These are phyloP conservation scores for Combretum micranthum DNA, from an alignment of 345 rosid species.

Conservation along the genomic window DNA sequence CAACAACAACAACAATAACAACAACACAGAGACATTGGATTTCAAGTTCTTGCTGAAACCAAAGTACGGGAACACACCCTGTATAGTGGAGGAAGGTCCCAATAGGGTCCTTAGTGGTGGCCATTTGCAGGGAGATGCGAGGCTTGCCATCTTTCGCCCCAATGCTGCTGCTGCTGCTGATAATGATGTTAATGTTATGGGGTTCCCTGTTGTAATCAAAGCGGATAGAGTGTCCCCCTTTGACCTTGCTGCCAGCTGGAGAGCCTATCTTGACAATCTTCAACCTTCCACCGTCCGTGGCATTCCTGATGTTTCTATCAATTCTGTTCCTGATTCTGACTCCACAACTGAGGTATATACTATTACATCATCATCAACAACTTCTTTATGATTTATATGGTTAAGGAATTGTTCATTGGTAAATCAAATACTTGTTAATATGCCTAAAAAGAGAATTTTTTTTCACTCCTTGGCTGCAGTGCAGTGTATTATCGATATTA, in stretches of 20 bases:
- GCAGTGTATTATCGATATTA: too few relatives aligned
- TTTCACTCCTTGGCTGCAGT: too few relatives aligned
- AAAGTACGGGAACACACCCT: constrained; percentile 48
- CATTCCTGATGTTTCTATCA: constrained; percentile 88
- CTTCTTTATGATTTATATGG: neutral
- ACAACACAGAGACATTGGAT: constrained; percentile 74
- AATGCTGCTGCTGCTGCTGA: constrained; percentile 64
- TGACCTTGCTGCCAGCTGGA: constrained; percentile 99
- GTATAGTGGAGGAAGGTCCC: constrained; percentile 86
- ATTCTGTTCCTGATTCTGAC: constrained; percentile 44
- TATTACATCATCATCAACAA: neutral
- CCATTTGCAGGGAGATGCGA: constrained; percentile 70
- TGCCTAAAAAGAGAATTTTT: too few relatives aligned
- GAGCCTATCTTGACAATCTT: constrained; percentile 88
- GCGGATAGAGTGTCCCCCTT: constrained; percentile 94
- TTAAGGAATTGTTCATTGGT: too few relatives aligned
- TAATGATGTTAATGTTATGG: constrained; percentile 40
- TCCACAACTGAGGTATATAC: constrained; percentile 56
- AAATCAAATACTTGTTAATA: too few relatives aligned
- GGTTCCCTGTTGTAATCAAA: constrained; percentile 65
- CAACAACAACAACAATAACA: too few relatives aligned
- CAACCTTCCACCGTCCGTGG: constrained; percentile 94
- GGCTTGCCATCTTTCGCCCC: constrained; percentile 59
- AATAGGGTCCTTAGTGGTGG: constrained; percentile 69
- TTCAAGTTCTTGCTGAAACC: constrained; percentile 98